Evolutionary conservation across 441 rosid species (phyloP).

Genomic region (Rhodomyrtus psidioides): DNA sequence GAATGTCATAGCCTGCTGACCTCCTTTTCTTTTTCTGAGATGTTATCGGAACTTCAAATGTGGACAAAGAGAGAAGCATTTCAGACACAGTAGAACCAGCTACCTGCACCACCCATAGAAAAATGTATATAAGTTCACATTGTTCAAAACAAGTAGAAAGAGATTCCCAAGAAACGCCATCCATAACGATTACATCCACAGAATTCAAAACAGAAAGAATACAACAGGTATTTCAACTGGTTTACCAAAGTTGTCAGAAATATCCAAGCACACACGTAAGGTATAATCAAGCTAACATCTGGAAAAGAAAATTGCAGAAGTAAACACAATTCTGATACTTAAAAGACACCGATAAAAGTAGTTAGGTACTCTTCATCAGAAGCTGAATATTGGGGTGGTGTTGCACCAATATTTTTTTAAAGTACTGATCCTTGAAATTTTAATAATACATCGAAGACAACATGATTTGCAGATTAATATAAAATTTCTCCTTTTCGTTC

Average conservation of each 20-base stretch:
- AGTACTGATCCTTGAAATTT: not conserved
- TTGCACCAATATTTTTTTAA: not conserved
- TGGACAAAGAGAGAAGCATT: constrained; percentile 42
- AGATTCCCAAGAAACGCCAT: not conserved
- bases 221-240: not conserved
- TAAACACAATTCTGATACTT: not conserved
- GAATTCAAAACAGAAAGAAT: not conserved
- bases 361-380: not conserved
- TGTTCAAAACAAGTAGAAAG: not conserved
- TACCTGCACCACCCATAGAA: constrained; percentile 48
- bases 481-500: not conserved
- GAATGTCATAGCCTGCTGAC: constrained; percentile 20
- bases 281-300: not conserved
- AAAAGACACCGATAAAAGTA: not conserved
- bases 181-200: not conserved
- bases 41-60: constrained; percentile 23
- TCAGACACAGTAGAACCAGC: constrained; percentile 44
- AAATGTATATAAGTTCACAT: not conserved
- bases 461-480: not conserved
- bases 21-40: constrained; percentile 63
- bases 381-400: not conserved
- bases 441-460: not conserved
- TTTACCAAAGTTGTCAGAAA: not conserved
- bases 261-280: not conserved
- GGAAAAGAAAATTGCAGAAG: not conserved